Percentiles rank a stretch among this genome's conserved stretches.
Evolutionary conservation across 129 eudicot genomes (phyloP).

Genomic region (Pseudognaphalium luteoalbum): DNA sequence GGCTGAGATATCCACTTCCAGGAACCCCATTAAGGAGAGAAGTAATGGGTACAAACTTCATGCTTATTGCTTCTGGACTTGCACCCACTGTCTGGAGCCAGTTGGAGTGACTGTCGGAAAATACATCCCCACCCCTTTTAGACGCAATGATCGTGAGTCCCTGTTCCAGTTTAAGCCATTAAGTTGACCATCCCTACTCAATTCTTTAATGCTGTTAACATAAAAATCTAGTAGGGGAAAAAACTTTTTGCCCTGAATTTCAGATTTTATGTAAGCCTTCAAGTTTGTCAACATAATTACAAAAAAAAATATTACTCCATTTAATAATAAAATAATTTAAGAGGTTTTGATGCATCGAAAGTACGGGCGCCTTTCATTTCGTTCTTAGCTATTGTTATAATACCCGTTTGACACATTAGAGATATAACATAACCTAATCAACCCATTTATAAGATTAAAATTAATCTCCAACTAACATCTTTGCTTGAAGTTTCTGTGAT

Average conservation of each 20-base stretch:
- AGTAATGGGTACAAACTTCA: constrained; percentile 33
- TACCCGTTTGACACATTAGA: neutral
- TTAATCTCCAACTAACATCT: constrained; percentile 19
- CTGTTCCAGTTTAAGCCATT: constrained; percentile 21
- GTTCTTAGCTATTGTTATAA: neutral
- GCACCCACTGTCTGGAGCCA: constrained; percentile 34
- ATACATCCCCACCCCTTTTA: constrained; percentile 34
- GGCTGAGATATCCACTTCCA: constrained; percentile 32
- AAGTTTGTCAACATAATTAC: neutral
- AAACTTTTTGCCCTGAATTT: neutral
- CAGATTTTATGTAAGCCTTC: neutral
- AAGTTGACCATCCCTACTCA: neutral
- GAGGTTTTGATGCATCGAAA: neutral
- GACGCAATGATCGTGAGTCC: constrained; percentile 27
- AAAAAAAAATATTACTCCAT: neutral
- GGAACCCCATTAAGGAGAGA: constrained; percentile 33
- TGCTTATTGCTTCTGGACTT: constrained; percentile 27
- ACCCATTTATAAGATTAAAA: neutral
- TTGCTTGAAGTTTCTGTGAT: constrained; percentile 33
- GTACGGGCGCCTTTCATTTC: neutral
- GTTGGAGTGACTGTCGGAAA: constrained; percentile 29
- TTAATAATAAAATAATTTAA: neutral
- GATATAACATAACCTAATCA: neutral
- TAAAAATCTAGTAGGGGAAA: neutral
- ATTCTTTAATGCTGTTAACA: neutral